A percentile compares a stretch with the other conserved stretches of the same genome.
phyloP scores from a whole-genome alignment of 192 early-diverging fungal species.

The Neocallimastix lanati region DNA sequence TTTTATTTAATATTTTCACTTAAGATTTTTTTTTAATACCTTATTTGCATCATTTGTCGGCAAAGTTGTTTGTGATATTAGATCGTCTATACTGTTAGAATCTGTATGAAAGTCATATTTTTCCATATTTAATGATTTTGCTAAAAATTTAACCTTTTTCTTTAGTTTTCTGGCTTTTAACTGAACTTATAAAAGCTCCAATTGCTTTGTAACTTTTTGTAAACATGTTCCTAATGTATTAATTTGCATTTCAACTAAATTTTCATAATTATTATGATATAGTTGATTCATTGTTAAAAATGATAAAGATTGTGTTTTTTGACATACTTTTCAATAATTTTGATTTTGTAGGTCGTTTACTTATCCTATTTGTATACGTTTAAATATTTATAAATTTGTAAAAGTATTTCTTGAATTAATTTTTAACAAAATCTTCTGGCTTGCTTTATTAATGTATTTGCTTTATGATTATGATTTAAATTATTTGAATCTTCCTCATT shows the following conservation, averaged over 20 bases:
- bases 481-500: background rate
- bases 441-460: background rate
- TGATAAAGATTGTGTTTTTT: background rate
- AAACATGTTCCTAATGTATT: background rate
- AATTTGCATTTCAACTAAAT: background rate
- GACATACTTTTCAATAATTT: background rate
- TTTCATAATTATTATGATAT: background rate
- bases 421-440: background rate
- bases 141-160: background rate
- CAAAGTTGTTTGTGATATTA: background rate
- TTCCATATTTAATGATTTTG: background rate
- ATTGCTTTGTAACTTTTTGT: background rate
- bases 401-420: background rate
- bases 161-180: background rate
- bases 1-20: background rate
- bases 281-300: background rate
- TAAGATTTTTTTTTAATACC: background rate
- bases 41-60: background rate
- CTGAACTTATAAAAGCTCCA: background rate
- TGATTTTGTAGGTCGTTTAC: background rate
- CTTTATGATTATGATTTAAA: background rate
- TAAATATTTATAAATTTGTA: background rate
- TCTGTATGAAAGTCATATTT: background rate
- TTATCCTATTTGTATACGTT: background rate
- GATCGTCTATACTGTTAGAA: background rate